Percentiles rank a stretch among this genome's conserved stretches.
These are phyloP conservation scores for Pythium chondricola DNA, from an alignment of 352 stramenopile species.

Conservation along the genomic window DNA sequence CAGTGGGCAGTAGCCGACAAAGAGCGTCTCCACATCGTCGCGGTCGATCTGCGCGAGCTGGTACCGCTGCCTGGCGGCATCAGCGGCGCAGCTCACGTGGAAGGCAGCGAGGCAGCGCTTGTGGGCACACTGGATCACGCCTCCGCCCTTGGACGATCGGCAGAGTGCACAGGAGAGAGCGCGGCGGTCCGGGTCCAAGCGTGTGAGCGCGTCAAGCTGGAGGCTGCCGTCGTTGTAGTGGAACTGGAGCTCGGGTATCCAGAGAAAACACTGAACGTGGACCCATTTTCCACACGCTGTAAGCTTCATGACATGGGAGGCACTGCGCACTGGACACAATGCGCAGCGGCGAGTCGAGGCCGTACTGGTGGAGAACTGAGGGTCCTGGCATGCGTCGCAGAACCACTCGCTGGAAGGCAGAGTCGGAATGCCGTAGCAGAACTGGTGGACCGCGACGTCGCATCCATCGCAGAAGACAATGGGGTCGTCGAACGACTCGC, in stretches of 20 bases:
- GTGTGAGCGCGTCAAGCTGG: conserved; percentile 36
- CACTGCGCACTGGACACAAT: conserved; percentile 58
- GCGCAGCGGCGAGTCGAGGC: conserved; percentile 28
- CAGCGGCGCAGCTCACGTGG: conserved; percentile 72
- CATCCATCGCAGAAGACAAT: conserved; percentile 90
- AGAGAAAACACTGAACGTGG: conserved; percentile 83
- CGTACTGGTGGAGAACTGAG: not conserved
- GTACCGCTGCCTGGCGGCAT: conserved; percentile 43
- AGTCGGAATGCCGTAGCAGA: conserved; percentile 76
- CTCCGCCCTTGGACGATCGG: conserved; percentile 42
- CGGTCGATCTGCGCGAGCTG: conserved; percentile 49
- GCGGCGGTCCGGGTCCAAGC: conserved; percentile 52
- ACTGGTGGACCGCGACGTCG: conserved; percentile 83
- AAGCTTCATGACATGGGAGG: conserved; percentile 40
- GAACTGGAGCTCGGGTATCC: conserved; percentile 72
- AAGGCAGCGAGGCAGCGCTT: conserved; percentile 68
- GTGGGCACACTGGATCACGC: conserved; percentile 76
- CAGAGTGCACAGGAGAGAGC: conserved; percentile 67
- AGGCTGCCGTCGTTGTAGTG: conserved; percentile 27
- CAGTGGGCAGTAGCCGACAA: conserved; percentile 61
- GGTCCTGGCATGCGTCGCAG: conserved; percentile 51
- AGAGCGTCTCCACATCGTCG: conserved; percentile 37
- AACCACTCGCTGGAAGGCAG: conserved; percentile 79
- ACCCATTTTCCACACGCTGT: conserved; percentile 68
- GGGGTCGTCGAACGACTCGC: conserved; percentile 81